Evolutionary conservation across 2,329 filamentous ascomycete genomes (phyloP).

Genomic region (Neurospora crassa): DNA sequence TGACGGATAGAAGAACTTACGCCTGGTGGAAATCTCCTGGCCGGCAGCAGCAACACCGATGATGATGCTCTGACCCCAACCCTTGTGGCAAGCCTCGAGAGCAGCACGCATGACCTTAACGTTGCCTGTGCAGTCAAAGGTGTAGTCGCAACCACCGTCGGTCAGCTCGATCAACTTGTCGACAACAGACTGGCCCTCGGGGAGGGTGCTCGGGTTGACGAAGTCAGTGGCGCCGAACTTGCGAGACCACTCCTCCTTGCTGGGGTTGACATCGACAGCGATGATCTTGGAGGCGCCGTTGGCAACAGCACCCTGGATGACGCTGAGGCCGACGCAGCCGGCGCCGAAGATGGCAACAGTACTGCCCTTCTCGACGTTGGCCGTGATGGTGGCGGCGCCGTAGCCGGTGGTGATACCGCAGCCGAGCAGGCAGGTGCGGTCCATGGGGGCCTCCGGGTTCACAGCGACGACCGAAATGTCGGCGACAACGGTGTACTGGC

Average conservation of each 20-base stretch:
- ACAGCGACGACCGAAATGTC: constrained; percentile 97
- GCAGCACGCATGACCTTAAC: constrained; percentile 92
- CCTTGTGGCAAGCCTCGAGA: constrained; percentile 97
- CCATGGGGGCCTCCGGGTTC: constrained; percentile 82
- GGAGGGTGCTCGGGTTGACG: constrained; percentile 78
- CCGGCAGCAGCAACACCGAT: constrained; percentile 95
- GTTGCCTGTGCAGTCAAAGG: constrained; percentile 98
- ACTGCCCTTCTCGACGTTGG: constrained; percentile 80
- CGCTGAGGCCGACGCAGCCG: constrained; percentile 89
- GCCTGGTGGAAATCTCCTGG: constrained; percentile 88
- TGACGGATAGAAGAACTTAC: constrained; percentile 44
- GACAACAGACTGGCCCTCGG: constrained; percentile 67
- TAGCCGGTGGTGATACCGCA: constrained; percentile 99
- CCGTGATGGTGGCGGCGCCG: constrained; percentile 88
- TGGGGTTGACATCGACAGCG: constrained; percentile 66
- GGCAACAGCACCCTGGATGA: constrained; percentile 86
- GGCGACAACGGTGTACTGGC: constrained; percentile 95
- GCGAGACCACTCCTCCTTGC: constrained; percentile 82
- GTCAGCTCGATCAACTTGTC: constrained; percentile 96
- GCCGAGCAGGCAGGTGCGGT: constrained; percentile 89
- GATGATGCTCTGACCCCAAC: constrained; percentile 95
- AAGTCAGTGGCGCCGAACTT: constrained; percentile 98
- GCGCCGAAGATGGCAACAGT: constrained; percentile 91
- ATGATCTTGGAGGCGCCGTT: constrained; percentile 75
- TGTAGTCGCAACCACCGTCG: constrained; percentile 96